These are phyloP conservation scores for Pholiota adiposa DNA, from an alignment of 1,284 basidiomycete species.

Conservation along the genomic window DNA sequence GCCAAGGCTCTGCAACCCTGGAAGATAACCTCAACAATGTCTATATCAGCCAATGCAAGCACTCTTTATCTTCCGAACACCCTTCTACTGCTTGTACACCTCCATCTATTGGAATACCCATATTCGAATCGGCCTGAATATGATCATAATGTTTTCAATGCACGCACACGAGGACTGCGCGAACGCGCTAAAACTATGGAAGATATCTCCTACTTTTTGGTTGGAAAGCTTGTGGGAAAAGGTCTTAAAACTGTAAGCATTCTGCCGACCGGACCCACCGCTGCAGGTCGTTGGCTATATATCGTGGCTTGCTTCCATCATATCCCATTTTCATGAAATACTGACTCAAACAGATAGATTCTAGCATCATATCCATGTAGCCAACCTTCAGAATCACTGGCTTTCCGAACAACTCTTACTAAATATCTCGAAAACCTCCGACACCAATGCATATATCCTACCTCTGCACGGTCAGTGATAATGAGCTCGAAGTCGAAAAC, in stretches of 20 bases:
- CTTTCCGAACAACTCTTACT: constrained; percentile 52
- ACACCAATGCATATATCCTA: constrained; percentile 38
- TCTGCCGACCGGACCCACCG: neutral
- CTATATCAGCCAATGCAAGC: neutral
- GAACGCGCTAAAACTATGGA: constrained; percentile 56
- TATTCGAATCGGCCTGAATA: constrained; percentile 47
- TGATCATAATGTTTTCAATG: constrained; percentile 50
- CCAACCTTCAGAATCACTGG: constrained; percentile 50
- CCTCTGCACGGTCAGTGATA: constrained; percentile 11
- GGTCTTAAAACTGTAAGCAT: constrained; percentile 38
- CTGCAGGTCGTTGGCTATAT: too few relatives aligned
- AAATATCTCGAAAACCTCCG: constrained; percentile 53
- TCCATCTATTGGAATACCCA: constrained; percentile 53
- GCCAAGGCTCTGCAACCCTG: neutral
- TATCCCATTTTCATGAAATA: neutral
- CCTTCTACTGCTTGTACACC: constrained; percentile 32
- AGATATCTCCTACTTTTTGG: constrained; percentile 53
- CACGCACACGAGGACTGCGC: constrained; percentile 45
- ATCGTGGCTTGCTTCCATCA: too few relatives aligned
- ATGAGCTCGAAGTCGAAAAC: constrained; percentile 11
- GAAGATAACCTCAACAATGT: neutral
- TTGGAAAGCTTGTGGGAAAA: constrained; percentile 44
- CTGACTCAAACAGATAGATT: constrained; percentile 33
- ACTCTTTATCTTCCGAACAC: neutral
- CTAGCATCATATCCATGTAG: constrained; percentile 53